Evolutionary conservation across 306 rosid species (phyloP).

Genomic region (Myrica gale): DNA sequence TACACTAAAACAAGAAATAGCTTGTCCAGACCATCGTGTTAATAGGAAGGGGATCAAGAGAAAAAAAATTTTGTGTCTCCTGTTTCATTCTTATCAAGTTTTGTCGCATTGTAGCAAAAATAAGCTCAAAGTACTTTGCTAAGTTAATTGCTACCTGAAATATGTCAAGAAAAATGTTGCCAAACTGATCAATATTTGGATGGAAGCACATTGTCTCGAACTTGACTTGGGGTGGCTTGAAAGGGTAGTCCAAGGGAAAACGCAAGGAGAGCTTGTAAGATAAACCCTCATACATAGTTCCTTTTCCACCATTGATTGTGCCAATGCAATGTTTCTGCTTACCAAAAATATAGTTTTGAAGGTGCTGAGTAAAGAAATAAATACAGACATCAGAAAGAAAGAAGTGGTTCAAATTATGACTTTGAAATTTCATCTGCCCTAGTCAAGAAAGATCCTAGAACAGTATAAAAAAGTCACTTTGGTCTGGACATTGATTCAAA

Average conservation of each 20-base stretch:
- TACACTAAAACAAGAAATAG: too few relatives aligned
- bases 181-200: constrained; percentile 94
- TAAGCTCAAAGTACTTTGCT: neutral
- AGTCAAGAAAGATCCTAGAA: too few relatives aligned
- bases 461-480: too few relatives aligned
- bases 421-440: too few relatives aligned
- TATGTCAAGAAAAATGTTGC: constrained; percentile 96
- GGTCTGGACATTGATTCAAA: too few relatives aligned
- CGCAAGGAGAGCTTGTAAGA: constrained; percentile 87
- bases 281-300: constrained; percentile 81
- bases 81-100: neutral
- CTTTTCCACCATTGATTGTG: constrained; percentile 96
- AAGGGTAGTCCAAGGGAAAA: constrained; percentile 89
- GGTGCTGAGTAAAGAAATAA: constrained; percentile 71
- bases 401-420: constrained; percentile 15
- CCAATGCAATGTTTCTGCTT: constrained; percentile 55
- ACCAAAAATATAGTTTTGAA: constrained; percentile 94
- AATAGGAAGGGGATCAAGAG: neutral
- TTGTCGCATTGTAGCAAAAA: neutral
- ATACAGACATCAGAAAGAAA: constrained; percentile 29
- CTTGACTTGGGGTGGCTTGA: constrained; percentile 91
- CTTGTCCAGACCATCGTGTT: constrained; percentile 14
- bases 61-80: neutral
- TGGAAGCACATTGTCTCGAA: constrained; percentile 95
- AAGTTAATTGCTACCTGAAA: constrained; percentile 64